Evolutionary conservation across 805 yeast species (phyloP), one percentile per base, ranked within the genome.

Genomic region (Candida railenensis): DNA sequence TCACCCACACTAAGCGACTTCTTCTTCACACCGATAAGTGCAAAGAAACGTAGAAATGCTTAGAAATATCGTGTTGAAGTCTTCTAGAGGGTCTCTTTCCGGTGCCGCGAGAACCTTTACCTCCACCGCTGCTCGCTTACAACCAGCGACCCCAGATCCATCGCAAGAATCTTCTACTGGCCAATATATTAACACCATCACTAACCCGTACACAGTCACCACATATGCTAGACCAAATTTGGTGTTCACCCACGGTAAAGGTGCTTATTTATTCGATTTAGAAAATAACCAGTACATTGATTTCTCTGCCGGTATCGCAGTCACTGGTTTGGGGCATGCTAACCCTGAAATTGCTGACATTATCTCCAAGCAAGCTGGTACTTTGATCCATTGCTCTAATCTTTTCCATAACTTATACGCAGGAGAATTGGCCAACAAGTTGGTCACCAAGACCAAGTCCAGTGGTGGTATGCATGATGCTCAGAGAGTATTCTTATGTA

Each of bases 261-360:
- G 96, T 16, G 80, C 90, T n/a, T 73, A 74, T 45, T 63, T 94
- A 45, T 90, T 83, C 74, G 99, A 94, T 64, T 66, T 85, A 42
- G 89, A 88, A 56, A 85, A 86, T 49, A 76, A 81, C 34, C 77
- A 85, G 61, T 94, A 85, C 59, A 76, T 94, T 43, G 99, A 94
- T 62, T 92, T 94, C 67, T 84, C 92, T 1, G 90, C 97, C 1
- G 99, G 99, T 44, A 92, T 94, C 54, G 98, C 99, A 1, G 99
- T 94, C 14, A 92, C 96, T n/a, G 85, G 88, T 1, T 72, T 94
- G 52, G 99, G 99, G 2, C 98, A 94, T 61, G 73, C 90, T 21
- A 78, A 94, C 56, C 81, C 83, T 3, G 85, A 82, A 51, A 77
- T 94, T 33, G 78, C 96, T 4, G 71, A 85, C 45, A 80, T 94